Percentiles rank a stretch among this genome's conserved stretches.
Evolutionary conservation across 768 basidiomycete genomes (phyloP).

Genomic region (Mycena rosella): DNA sequence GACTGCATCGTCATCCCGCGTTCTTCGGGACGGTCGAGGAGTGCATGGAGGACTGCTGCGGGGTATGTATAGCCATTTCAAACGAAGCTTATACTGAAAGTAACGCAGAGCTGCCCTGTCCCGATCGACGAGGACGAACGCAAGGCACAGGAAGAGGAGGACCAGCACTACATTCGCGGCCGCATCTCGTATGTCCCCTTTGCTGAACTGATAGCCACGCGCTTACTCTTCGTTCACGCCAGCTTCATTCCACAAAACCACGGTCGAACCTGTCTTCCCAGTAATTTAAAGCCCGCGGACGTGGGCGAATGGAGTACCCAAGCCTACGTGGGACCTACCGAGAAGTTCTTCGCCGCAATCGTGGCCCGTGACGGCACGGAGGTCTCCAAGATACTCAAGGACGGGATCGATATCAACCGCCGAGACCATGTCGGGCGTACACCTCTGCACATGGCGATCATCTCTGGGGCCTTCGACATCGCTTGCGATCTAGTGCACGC

Average conservation of each 20-base stretch:
- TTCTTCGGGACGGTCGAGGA: conserved; percentile 71
- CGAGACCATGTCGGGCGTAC: conserved; percentile 75
- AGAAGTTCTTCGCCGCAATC: conserved; percentile 68
- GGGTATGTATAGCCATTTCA: conserved; percentile 46
- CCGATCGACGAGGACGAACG: conserved; percentile 68
- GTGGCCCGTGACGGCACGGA: conserved; percentile 55
- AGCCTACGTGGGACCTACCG: conserved; percentile 66
- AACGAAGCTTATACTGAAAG: neutral
- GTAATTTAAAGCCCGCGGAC: conserved; percentile 68
- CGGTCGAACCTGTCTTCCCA: conserved; percentile 48
- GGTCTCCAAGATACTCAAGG: conserved; percentile 55
- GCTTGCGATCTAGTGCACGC: conserved; percentile 65
- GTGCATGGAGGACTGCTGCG: conserved; percentile 71
- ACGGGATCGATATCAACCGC: conserved; percentile 60
- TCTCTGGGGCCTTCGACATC: conserved; percentile 59
- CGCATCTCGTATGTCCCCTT: conserved; percentile 56
- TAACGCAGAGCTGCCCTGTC: conserved; percentile 45
- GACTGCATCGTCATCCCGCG: conserved; percentile 72
- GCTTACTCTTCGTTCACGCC: neutral
- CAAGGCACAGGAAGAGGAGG: conserved; percentile 63
- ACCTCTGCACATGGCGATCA: conserved; percentile 66
- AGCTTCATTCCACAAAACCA: conserved; percentile 73
- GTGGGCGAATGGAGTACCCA: conserved; percentile 73
- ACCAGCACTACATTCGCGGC: conserved; percentile 64
- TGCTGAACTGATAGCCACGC: neutral